A percentile compares a stretch with the other conserved stretches of the same genome.
phyloP scores from a whole-genome alignment of 2,329 filamentous ascomycete genomes.

The Delphinella strobiligena region DNA sequence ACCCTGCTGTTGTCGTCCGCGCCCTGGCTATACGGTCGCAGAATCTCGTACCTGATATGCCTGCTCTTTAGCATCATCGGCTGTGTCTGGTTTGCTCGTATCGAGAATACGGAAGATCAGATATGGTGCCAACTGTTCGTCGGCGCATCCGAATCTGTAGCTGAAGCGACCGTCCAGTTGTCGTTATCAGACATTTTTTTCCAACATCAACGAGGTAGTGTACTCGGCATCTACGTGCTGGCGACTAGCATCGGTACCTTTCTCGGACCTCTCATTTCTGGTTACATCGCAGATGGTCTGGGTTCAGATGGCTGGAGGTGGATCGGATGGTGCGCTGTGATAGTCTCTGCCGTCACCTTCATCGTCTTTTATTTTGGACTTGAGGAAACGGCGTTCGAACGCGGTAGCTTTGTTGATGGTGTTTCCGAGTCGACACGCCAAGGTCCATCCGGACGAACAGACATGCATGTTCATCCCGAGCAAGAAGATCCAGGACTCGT shows the following conservation, averaged over 20 bases:
- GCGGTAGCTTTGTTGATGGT: conserved; percentile 4
- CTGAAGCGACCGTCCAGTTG: conserved; percentile 44
- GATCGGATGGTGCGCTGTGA: conserved; percentile 41
- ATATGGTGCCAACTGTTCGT: conserved; percentile 47
- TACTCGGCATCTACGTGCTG: conserved; percentile 43
- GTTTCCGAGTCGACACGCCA: not conserved
- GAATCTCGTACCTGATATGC: conserved; percentile 42
- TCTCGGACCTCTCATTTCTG: conserved; percentile 41
- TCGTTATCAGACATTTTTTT: conserved; percentile 47
- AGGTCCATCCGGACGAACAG: not conserved
- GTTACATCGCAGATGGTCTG: conserved; percentile 34
- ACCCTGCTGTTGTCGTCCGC: conserved; percentile 41
- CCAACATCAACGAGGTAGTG: conserved; percentile 43
- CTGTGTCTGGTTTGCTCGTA: conserved; percentile 41
- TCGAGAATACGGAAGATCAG: conserved; percentile 32
- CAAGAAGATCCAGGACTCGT: not conserved
- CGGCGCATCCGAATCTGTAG: conserved; percentile 44
- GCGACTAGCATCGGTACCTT: conserved; percentile 46
- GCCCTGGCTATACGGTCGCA: conserved; percentile 43
- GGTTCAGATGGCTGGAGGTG: conserved; percentile 38
- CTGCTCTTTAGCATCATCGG: conserved; percentile 38
- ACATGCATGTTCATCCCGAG: not conserved
- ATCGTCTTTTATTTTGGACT: conserved; percentile 39
- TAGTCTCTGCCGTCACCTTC: conserved; percentile 37
- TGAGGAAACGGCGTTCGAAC: conserved; percentile 40